Percentiles rank a stretch among this genome's conserved stretches.
phyloP scores from a whole-genome alignment of 192 early-diverging fungal species.

The Umbelopsis vinacea region DNA sequence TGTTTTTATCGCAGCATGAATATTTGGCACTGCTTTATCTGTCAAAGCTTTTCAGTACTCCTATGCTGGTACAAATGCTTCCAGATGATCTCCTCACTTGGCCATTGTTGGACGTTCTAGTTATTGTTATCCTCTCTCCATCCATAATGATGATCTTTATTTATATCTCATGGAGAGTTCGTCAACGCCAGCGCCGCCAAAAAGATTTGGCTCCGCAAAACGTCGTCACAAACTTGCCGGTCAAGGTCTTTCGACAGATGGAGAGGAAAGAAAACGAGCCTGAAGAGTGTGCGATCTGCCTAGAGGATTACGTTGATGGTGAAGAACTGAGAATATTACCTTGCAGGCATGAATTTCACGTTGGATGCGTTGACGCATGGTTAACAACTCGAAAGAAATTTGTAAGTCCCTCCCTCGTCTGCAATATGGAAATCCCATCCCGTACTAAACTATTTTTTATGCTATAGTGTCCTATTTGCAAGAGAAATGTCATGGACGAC shows the following conservation, averaged over 20 bases:
- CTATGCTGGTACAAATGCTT: conserved; percentile 37
- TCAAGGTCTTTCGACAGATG: conserved; percentile 65
- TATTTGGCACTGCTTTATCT: conserved; percentile 63
- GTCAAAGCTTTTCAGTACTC: conserved; percentile 24
- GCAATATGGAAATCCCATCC: neutral
- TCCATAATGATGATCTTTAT: conserved; percentile 78
- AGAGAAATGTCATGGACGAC: conserved; percentile 29
- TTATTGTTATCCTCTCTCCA: conserved; percentile 85
- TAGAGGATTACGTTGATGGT: conserved; percentile 87
- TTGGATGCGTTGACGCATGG: conserved; percentile 91
- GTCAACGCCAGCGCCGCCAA: conserved; percentile 71
- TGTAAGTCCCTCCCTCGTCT: conserved; percentile 68
- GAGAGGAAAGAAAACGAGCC: conserved; percentile 77
- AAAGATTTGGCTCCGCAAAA: conserved; percentile 79
- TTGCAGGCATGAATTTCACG: conserved; percentile 91
- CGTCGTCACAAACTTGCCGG: conserved; percentile 75
- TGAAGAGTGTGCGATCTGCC: conserved; percentile 87
- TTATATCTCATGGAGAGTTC: conserved; percentile 72
- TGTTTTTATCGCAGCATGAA: conserved; percentile 77
- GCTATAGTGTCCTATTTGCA: conserved; percentile 41
- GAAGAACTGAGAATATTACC: conserved; percentile 80
- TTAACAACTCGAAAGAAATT: conserved; percentile 83
- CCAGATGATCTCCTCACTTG: conserved; percentile 51
- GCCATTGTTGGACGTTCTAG: conserved; percentile 79
- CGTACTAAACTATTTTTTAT: neutral